Evolutionary conservation across 2,329 filamentous ascomycete genomes (phyloP).

Genomic region (Phaeosphaeriaceae sp.): DNA sequence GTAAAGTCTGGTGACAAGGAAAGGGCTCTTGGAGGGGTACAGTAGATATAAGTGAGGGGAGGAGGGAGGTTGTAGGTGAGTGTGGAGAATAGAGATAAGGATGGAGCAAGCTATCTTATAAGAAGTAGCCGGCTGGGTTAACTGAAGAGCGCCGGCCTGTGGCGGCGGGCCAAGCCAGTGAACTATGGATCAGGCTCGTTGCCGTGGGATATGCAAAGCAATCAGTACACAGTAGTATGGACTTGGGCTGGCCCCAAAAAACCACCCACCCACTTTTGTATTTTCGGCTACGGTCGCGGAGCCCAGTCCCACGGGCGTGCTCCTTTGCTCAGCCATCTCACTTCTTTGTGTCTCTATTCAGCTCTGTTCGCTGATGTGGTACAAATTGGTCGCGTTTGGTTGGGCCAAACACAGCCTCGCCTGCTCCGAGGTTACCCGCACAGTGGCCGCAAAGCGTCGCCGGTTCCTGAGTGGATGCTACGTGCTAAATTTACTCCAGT

Average conservation of each 20-base stretch:
- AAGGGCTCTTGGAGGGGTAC: slow-evolving; percentile 20
- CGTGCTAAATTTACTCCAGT: slow-evolving; percentile 38
- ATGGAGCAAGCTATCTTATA: slow-evolving; percentile 36
- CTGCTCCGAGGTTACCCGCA: slow-evolving; percentile 45
- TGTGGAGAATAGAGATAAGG: slow-evolving; percentile 32
- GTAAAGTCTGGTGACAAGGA: slow-evolving; percentile 8
- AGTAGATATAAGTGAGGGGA: slow-evolving; percentile 19
- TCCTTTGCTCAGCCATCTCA: slow-evolving; percentile 6
- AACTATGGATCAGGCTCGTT: slow-evolving; percentile 35
- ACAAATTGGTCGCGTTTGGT: slow-evolving; percentile 26
- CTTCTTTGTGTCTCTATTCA: slow-evolving; percentile 9
- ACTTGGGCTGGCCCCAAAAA: slow-evolving; percentile 19
- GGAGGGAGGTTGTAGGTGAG: slow-evolving; percentile 17
- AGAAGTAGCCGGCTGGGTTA: slow-evolving; percentile 26
- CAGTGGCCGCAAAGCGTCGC: slow-evolving; percentile 43
- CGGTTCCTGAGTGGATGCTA: slow-evolving; percentile 11
- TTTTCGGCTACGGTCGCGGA: slow-evolving; percentile 23
- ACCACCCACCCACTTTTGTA: slow-evolving; percentile 27
- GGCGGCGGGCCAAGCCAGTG: slow-evolving; percentile 34
- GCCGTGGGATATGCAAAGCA: slow-evolving; percentile 48
- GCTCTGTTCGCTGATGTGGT: slow-evolving; percentile 10
- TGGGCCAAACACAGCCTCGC: slow-evolving; percentile 33
- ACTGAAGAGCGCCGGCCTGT: slow-evolving; percentile 37
- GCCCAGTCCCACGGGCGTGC: slow-evolving; percentile 22
- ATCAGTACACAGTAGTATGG: slow-evolving; percentile 15